Conservation (phyloP, 2,329 filamentous ascomycete genomes). For the Colletotrichum filicis region DNA sequence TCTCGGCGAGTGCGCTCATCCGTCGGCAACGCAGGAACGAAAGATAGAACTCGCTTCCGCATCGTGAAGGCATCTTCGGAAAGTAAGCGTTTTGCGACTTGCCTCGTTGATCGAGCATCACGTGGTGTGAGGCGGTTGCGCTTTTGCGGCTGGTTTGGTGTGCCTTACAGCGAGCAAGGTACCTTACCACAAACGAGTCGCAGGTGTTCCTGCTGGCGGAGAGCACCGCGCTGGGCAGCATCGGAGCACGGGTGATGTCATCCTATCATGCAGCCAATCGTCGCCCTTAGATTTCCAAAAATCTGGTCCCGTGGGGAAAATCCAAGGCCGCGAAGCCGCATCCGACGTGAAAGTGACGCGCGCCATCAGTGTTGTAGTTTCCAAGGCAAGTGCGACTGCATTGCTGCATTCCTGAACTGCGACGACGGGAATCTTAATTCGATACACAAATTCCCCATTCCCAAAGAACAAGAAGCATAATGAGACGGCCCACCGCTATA, state of each 20-base stretch:
- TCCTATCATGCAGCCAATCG: constrained; percentile 13
- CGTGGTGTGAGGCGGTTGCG: not conserved
- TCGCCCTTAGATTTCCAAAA: not conserved
- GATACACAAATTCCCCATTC: not conserved
- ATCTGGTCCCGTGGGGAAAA: constrained; percentile 11
- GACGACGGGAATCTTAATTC: not conserved
- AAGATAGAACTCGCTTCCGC: not conserved
- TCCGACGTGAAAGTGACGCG: constrained; percentile 11
- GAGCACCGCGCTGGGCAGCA: not conserved
- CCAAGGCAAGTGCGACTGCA: not conserved
- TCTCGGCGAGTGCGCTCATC: constrained; percentile 16
- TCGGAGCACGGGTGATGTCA: constrained; percentile 29
- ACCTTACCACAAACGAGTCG: not conserved
- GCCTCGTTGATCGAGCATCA: not conserved
- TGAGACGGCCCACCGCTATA: constrained; percentile 30
- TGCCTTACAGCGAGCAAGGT: not conserved
- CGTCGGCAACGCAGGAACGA: not conserved
- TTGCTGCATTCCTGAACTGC: not conserved
- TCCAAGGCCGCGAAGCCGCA: constrained; percentile 1
- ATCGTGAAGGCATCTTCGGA: not conserved
- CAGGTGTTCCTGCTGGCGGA: not conserved
- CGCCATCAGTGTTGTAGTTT: not conserved
- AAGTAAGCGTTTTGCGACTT: not conserved
- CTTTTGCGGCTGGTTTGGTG: not conserved
- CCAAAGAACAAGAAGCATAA: constrained; percentile 16